Percentiles rank a stretch among this genome's conserved stretches.
phyloP scores from a whole-genome alignment of 306 rosid species.

The Corylus americana region DNA sequence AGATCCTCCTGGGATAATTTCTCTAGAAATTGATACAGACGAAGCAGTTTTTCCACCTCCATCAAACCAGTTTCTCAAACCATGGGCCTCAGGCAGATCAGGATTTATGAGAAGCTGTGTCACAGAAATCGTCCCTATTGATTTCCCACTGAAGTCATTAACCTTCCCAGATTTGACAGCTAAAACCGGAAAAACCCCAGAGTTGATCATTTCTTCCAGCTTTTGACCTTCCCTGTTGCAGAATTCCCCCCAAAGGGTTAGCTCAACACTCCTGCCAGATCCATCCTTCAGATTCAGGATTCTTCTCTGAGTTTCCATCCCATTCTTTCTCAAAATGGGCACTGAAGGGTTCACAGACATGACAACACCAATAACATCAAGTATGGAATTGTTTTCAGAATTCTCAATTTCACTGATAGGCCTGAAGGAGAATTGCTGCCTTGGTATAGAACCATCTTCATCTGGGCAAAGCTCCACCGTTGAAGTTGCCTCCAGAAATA shows the following conservation, averaged over 20 bases:
- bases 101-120: conserved; percentile 91
- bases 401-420: conserved; percentile 82
- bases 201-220: conserved; percentile 70
- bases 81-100: conserved; percentile 66
- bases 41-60: conserved; percentile 67
- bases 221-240: conserved; percentile 94
- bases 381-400: conserved; percentile 69
- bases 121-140: conserved; percentile 83
- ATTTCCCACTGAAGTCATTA: conserved; percentile 87
- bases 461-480: conserved; percentile 79
- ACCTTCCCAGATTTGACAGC: conserved; percentile 95
- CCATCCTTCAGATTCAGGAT: conserved; percentile 74
- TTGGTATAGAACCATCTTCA: conserved; percentile 92
- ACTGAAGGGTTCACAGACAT: conserved; percentile 78
- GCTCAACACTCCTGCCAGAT: conserved; percentile 79
- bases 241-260: conserved; percentile 95
- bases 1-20: conserved; percentile 53
- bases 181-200: conserved; percentile 67
- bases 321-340: conserved; percentile 93
- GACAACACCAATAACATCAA: conserved; percentile 86
- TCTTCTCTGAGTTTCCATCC: conserved; percentile 96
- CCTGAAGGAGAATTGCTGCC: conserved; percentile 79
- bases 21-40: conserved; percentile 78
- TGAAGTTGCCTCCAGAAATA: conserved; percentile 75
- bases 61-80: conserved; percentile 81